These are phyloP conservation scores for Phytophthora aleatoria DNA, from an alignment of 352 stramenopile species.

Conservation along the genomic window DNA sequence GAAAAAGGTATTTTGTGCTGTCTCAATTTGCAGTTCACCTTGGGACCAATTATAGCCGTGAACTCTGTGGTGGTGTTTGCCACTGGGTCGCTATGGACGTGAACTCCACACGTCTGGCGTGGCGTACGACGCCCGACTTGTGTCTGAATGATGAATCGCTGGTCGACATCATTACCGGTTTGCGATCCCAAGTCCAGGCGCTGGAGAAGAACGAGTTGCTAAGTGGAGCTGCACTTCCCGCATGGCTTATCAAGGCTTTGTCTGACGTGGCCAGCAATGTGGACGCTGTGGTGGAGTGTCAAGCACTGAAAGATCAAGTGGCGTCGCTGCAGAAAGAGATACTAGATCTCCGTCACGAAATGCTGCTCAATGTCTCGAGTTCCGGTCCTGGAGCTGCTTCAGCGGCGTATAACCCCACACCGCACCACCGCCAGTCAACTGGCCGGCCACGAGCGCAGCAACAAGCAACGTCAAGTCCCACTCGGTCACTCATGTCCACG, in stretches of 20 bases:
- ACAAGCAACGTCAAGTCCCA: conserved; percentile 10
- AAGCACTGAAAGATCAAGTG: conserved; percentile 76
- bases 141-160: conserved; percentile 83
- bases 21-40: not conserved
- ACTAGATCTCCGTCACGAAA: conserved; percentile 76
- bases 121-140: conserved; percentile 72
- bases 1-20: conserved; percentile 6
- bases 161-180: conserved; percentile 73
- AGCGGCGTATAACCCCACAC: conserved; percentile 49
- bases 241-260: conserved; percentile 76
- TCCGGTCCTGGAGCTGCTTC: conserved; percentile 8
- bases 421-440: conserved; percentile 61
- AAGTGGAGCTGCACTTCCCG: conserved; percentile 63
- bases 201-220: conserved; percentile 83
- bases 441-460: conserved; percentile 26
- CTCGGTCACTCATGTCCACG: conserved; percentile 17
- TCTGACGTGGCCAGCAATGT: conserved; percentile 83
- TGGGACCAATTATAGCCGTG: conserved; percentile 1
- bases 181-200: conserved; percentile 64
- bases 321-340: conserved; percentile 80
- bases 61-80: not conserved
- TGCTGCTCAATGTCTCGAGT: conserved; percentile 67
- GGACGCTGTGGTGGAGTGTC: conserved; percentile 81
- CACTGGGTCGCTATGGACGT: conserved; percentile 36
- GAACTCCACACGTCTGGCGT: conserved; percentile 58